Evolutionary conservation across 371 early-diverging fungal species (phyloP).

Genomic region (Mucor racemosus): DNA sequence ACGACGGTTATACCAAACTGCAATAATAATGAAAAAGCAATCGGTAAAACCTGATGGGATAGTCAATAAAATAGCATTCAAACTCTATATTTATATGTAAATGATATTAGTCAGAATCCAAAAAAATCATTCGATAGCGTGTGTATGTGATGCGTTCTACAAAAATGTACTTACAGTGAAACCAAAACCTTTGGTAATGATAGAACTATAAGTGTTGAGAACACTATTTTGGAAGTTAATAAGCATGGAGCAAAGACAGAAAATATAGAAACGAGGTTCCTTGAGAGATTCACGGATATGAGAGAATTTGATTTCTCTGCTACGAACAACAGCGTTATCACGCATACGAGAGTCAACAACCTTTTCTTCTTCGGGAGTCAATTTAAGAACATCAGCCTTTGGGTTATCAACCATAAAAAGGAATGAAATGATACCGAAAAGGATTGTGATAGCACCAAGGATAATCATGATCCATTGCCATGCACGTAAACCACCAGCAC

Average conservation of each 20-base stretch:
- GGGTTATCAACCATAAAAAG: slow-evolving; percentile 46
- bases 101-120: neutral
- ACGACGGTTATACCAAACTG: slow-evolving; percentile 39
- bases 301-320: slow-evolving; percentile 6
- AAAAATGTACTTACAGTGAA: slow-evolving; percentile 36
- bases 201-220: slow-evolving; percentile 35
- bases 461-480: slow-evolving; percentile 67
- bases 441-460: slow-evolving; percentile 30
- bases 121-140: neutral
- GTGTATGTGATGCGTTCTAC: neutral
- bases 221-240: slow-evolving; percentile 49
- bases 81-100: slow-evolving; percentile 14
- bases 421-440: slow-evolving; percentile 33
- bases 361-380: slow-evolving; percentile 41
- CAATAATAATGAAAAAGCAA: slow-evolving; percentile 37
- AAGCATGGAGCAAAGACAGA: slow-evolving; percentile 33
- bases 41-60: slow-evolving; percentile 44
- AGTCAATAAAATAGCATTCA: slow-evolving; percentile 44
- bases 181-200: slow-evolving; percentile 47
- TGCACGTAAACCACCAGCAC: slow-evolving; percentile 37
- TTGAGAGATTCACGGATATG: slow-evolving; percentile 25
- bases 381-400: slow-evolving; percentile 27
- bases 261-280: slow-evolving; percentile 30
- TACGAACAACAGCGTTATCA: slow-evolving; percentile 34
- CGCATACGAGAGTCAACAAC: slow-evolving; percentile 33